These are phyloP conservation scores for Bretziella fagacearum DNA, from an alignment of 2,329 filamentous ascomycete species.

Conservation along the genomic window DNA sequence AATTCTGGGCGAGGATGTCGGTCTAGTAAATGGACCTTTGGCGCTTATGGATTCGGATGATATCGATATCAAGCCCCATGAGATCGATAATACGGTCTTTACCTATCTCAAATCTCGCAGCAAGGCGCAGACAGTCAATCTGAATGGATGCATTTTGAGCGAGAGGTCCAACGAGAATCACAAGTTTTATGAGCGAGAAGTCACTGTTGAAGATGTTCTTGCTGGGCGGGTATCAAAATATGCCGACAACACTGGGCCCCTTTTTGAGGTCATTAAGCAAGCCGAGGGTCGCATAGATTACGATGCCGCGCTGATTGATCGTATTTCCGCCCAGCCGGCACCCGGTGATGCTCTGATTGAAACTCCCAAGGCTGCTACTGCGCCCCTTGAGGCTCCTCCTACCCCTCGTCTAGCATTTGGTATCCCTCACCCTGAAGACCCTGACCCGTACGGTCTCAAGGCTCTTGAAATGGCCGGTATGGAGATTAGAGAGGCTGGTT, in stretches of 20 bases:
- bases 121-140: constrained; percentile 35
- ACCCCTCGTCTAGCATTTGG: constrained; percentile 45
- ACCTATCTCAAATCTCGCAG: constrained; percentile 43
- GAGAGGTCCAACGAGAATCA: constrained; percentile 44
- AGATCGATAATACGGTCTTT: constrained; percentile 37
- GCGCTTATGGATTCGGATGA: constrained; percentile 36
- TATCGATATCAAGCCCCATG: constrained; percentile 29
- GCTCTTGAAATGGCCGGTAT: constrained; percentile 82
- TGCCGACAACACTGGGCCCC: constrained; percentile 36
- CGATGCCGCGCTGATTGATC: constrained; percentile 49
- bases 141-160: constrained; percentile 39
- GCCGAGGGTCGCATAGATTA: constrained; percentile 70
- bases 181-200: constrained; percentile 34
- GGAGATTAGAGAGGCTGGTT: constrained; percentile 80
- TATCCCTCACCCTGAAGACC: constrained; percentile 61
- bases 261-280: constrained; percentile 72
- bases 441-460: constrained; percentile 80
- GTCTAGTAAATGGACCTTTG: constrained; percentile 59
- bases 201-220: constrained; percentile 39
- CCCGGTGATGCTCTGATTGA: constrained; percentile 55
- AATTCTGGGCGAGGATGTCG: constrained; percentile 68
- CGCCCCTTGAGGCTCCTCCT: constrained; percentile 6
- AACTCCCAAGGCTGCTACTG: constrained; percentile 25
- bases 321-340: constrained; percentile 46
- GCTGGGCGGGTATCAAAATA: constrained; percentile 39